Evolutionary conservation across 345 rosid genomes (phyloP), one percentile per base, ranked within the genome.

Genomic region (Garcia nutans): DNA sequence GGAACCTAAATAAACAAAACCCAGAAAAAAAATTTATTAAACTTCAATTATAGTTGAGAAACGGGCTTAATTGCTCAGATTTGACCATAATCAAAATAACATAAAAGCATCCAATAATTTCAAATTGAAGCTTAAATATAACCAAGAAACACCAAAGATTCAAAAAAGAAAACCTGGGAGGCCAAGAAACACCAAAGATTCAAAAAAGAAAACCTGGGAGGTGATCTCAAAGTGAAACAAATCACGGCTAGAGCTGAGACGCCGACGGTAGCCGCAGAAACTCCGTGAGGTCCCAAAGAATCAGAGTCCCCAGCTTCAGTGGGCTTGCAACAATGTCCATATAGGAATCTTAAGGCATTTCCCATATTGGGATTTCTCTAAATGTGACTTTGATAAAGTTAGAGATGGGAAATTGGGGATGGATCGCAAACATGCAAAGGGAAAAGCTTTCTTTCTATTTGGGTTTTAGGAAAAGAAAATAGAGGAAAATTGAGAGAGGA

Each of bases 201-300:
- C n/a, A n/a, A n/a, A n/a, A n/a, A n/a, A n/a, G n/a, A n/a, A n/a
- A 76, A 93, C 98, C 90, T 87, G 87, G 54, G 98, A 93, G 79
- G 85, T 93, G 88, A 80, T 84, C 58, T 96, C 96, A 72, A 93
- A 96, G 86, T 84, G 74, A 54, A 78, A 77, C 73, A 96, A 85
- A 86, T 96, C 97, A 13, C 75, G 91, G 95, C 90, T 72, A 96
- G 91, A 82, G 92, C 93, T 28, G 95, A 92, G 72, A 92, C 93
- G 10, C 93, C 92, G 8, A 71, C 89, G 57, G 90, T 83, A 31
- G 85, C 65, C 8, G 92, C 76, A 65, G 94, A 86, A 74, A 87
- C 89, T 9, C 89, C 91, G 31, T 86, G 87, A 28, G 92, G 86
- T 0, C 82, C 85, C 33, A 77, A 70, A 10, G 83, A 73, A 31